Conservation (phyloP, 2,329 filamentous ascomycete species). For the Lachnellula suecica region DNA sequence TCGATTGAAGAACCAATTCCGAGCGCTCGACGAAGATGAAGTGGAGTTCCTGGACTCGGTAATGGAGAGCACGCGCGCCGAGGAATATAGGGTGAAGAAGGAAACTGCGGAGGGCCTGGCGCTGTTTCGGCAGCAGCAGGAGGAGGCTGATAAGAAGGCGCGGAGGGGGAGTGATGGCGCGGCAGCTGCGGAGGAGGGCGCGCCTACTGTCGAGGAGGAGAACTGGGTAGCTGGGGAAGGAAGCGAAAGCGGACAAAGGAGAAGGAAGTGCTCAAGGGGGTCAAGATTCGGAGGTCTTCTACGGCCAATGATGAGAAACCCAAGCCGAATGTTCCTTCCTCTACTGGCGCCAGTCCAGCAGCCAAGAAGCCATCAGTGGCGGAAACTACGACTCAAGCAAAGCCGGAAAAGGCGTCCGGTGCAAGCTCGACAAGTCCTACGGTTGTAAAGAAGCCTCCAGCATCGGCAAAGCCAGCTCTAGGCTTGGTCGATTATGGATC, state of each 20-base stretch:
- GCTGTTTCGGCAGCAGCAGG: conserved; percentile 54
- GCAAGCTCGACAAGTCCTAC: neutral
- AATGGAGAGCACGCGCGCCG: conserved; percentile 45
- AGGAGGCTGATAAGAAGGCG: conserved; percentile 33
- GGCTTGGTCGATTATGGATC: conserved; percentile 57
- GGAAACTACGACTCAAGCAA: neutral
- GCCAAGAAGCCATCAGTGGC: conserved; percentile 3
- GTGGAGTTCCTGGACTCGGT: conserved; percentile 70
- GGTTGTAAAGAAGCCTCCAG: conserved; percentile 9
- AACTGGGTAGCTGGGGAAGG: conserved; percentile 36
- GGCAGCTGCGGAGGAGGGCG: conserved; percentile 17
- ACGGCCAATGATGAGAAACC: conserved; percentile 15
- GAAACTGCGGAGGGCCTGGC: conserved; percentile 59
- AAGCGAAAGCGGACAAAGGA: conserved; percentile 42
- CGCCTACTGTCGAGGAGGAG: conserved; percentile 27
- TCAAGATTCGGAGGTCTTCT: conserved; percentile 32
- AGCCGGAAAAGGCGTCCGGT: neutral
- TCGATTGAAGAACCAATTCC: conserved; percentile 74
- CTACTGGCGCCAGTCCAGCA: neutral
- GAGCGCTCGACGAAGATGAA: conserved; percentile 76
- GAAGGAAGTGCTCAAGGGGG: conserved; percentile 35
- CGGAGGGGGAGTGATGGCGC: conserved; percentile 18
- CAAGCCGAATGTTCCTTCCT: neutral
- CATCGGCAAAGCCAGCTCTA: conserved; percentile 29
- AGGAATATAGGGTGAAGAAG: conserved; percentile 52